Conservation (phyloP, 2,329 filamentous ascomycete species). For the Phyllosticta capitalensis region DNA sequence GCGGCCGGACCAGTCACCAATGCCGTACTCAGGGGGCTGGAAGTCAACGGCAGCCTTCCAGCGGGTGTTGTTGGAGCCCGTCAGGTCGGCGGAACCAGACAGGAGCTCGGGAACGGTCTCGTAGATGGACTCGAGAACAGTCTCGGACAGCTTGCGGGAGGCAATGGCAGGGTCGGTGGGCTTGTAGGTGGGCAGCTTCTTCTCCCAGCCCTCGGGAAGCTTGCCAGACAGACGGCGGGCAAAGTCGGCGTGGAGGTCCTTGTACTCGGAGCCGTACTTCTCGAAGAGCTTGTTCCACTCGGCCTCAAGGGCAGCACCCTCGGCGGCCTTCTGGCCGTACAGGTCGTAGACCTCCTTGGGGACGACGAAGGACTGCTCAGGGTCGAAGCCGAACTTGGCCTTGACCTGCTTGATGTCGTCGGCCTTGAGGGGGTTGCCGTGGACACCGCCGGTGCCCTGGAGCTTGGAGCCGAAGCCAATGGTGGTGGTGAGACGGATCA, state of each 20-base stretch:
- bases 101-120: constrained; percentile 76
- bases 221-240: constrained; percentile 68
- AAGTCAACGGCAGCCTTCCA: constrained; percentile 98
- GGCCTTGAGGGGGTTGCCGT: constrained; percentile 90
- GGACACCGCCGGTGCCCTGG: constrained; percentile 88
- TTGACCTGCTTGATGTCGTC: constrained; percentile 93
- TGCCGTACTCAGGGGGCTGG: constrained; percentile 76
- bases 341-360: constrained; percentile 89
- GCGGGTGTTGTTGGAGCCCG: constrained; percentile 95
- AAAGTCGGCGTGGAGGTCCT: constrained; percentile 71
- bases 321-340: constrained; percentile 74
- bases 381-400: constrained; percentile 91
- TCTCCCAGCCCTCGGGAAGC: constrained; percentile 95
- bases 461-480: constrained; percentile 93
- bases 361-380: constrained; percentile 83
- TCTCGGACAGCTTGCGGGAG: constrained; percentile 93
- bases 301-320: constrained; percentile 80
- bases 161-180: constrained; percentile 75
- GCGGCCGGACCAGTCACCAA: constrained; percentile 83
- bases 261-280: constrained; percentile 74
- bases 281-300: constrained; percentile 92
- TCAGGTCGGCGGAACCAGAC: constrained; percentile 94
- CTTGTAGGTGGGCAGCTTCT: constrained; percentile 83
- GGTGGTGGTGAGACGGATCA: constrained; percentile 95
- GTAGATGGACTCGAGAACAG: constrained; percentile 82